Conservation (phyloP, 1,284 basidiomycete genomes). For the Cerrena zonata region DNA sequence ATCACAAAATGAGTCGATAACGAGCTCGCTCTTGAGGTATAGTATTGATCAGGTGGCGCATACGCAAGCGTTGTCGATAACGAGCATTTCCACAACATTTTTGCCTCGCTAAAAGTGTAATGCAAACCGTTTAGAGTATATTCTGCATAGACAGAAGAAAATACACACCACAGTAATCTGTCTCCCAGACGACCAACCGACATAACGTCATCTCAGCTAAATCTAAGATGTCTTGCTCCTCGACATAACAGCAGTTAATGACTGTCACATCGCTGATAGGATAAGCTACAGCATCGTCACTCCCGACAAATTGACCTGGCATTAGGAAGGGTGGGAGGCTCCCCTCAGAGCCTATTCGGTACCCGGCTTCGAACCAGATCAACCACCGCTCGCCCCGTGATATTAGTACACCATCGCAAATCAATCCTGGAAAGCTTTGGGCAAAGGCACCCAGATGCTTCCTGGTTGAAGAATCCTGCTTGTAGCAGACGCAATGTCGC, state of each 20-base stretch:
- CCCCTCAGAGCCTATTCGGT: neutral
- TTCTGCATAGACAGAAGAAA: neutral
- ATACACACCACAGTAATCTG: conserved; percentile 53
- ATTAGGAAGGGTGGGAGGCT: neutral
- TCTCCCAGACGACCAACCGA: conserved; percentile 39
- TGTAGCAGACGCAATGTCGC: conserved; percentile 37
- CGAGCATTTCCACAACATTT: conserved; percentile 16
- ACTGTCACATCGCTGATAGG: conserved; percentile 45
- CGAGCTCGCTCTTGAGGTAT: conserved; percentile 10
- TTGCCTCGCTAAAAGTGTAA: conserved; percentile 5
- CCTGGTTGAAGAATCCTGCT: conserved; percentile 24
- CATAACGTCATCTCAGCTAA: conserved; percentile 47
- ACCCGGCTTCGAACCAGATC: conserved; percentile 40
- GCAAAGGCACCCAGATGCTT: conserved; percentile 32
- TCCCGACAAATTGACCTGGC: neutral
- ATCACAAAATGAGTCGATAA: conserved; percentile 13
- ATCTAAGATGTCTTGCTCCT: conserved; percentile 49
- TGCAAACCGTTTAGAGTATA: too few relatives aligned
- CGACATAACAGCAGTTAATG: conserved; percentile 55
- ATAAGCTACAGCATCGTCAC: conserved; percentile 11
- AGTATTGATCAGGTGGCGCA: conserved; percentile 16
- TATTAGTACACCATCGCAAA: conserved; percentile 56
- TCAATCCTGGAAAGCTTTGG: conserved; percentile 46
- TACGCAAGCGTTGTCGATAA: conserved; percentile 14
- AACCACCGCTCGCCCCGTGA: conserved; percentile 48